phyloP scores from a whole-genome alignment of 352 stramenopile genomes.

The Globisporangium nunn region DNA sequence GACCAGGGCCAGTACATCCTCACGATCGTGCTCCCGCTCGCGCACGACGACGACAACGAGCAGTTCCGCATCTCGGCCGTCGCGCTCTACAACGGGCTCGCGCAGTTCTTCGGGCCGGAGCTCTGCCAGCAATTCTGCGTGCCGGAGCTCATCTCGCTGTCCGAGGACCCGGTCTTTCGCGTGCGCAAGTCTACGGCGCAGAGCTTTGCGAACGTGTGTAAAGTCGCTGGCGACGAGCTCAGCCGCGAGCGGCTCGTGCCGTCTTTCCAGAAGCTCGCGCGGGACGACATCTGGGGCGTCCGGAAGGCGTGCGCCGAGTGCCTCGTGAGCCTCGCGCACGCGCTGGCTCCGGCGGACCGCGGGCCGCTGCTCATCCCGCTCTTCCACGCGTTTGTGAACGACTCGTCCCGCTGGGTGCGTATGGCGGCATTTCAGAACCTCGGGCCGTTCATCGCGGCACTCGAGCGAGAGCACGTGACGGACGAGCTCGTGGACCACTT shows the following conservation, averaged over 20 bases:
- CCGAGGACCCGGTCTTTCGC: constrained; percentile 90
- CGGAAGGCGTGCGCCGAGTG: constrained; percentile 91
- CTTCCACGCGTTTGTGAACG: constrained; percentile 82
- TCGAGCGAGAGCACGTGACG: constrained; percentile 80
- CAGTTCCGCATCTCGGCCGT: constrained; percentile 92
- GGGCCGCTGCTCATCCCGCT: constrained; percentile 83
- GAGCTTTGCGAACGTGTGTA: constrained; percentile 88
- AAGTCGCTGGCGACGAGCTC: constrained; percentile 61
- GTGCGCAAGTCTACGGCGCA: constrained; percentile 90
- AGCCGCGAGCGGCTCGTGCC: constrained; percentile 86
- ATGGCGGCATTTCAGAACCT: constrained; percentile 92
- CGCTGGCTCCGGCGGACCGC: constrained; percentile 62
- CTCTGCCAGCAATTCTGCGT: constrained; percentile 92
- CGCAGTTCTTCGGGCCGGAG: constrained; percentile 78
- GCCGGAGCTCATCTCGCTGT: constrained; percentile 88
- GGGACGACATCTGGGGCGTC: constrained; percentile 93
- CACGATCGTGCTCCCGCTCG: constrained; percentile 89
- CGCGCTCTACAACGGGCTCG: constrained; percentile 89
- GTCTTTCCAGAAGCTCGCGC: constrained; percentile 86
- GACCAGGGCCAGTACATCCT: constrained; percentile 90
- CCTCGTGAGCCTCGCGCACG: constrained; percentile 84
- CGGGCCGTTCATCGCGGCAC: constrained; percentile 62
- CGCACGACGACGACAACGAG: constrained; percentile 88
- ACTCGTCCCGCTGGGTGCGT: constrained; percentile 91
- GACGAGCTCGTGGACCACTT: constrained; percentile 81